Conservation (phyloP, 192 early-diverging fungal genomes). For the Gonapodya sp. region DNA sequence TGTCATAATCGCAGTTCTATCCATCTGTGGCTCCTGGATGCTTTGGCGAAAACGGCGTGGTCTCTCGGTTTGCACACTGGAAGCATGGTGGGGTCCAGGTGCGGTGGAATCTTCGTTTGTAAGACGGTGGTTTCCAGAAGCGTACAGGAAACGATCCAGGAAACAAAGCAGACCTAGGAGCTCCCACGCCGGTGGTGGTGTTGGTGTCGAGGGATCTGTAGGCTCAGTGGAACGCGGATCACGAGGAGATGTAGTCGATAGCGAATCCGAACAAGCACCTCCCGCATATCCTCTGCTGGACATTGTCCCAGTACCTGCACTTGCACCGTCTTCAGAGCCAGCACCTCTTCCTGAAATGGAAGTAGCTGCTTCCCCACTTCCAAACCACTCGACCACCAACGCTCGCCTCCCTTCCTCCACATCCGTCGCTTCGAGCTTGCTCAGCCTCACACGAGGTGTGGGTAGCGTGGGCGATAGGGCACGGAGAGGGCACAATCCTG, state of each 20-base stretch:
- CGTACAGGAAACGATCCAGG: not conserved
- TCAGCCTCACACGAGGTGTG: not conserved
- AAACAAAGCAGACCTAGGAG: not conserved
- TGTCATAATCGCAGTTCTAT: not conserved
- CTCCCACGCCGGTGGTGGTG: no score
- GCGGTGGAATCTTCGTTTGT: not conserved
- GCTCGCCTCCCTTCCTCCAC: not conserved
- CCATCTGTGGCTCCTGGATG: not conserved
- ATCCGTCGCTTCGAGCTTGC: not conserved
- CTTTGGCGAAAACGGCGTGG: not conserved
- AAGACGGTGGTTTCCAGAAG: not conserved
- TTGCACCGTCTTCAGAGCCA: not conserved
- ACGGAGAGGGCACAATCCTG: no score
- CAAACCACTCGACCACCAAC: not conserved
- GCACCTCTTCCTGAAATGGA: not conserved
- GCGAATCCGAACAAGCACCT: not conserved
- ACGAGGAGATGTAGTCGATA: not conserved
- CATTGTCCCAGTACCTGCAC: not conserved
- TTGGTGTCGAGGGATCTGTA: not conserved
- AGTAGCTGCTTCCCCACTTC: not conserved
- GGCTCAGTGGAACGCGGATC: not conserved
- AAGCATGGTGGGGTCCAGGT: not conserved
- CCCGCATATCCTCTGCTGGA: not conserved
- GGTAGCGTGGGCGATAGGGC: no score
- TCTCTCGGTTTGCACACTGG: not conserved